phyloP scores from a whole-genome alignment of 2,329 filamentous ascomycete genomes.

The Iodosphaeria phyllophila region DNA sequence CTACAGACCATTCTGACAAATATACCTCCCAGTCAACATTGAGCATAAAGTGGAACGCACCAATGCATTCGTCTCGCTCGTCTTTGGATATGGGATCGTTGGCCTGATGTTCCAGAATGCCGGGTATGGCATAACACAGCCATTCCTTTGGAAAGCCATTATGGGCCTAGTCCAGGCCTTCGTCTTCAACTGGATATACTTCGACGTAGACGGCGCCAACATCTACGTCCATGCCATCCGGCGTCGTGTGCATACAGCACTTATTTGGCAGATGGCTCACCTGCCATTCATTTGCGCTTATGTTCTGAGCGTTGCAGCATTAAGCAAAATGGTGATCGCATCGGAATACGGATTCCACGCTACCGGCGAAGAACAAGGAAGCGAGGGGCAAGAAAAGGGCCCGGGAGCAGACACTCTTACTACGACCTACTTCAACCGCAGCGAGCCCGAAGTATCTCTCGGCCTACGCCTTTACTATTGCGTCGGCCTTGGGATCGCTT shows the following conservation, averaged over 20 bases:
- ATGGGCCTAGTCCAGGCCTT: slow-evolving; percentile 38
- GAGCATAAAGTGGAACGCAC: slow-evolving; percentile 47
- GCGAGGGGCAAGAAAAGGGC: no score
- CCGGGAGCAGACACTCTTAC: slow-evolving; percentile 28
- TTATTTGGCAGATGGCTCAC: slow-evolving; percentile 36
- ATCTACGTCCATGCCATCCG: slow-evolving; percentile 42
- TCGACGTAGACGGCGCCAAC: slow-evolving; percentile 39
- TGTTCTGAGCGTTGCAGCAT: slow-evolving; percentile 36
- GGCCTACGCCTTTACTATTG: slow-evolving; percentile 47
- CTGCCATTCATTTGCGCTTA: slow-evolving; percentile 45
- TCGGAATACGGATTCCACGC: slow-evolving; percentile 35
- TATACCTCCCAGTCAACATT: slow-evolving; percentile 43
- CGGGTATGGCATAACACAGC: slow-evolving; percentile 32
- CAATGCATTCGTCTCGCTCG: slow-evolving; percentile 43
- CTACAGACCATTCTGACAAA: no score
- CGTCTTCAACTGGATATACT: slow-evolving; percentile 43
- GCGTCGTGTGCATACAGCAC: slow-evolving; percentile 25
- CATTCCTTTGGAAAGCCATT: slow-evolving; percentile 43
- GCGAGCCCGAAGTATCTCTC: slow-evolving; percentile 26
- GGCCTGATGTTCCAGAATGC: slow-evolving; percentile 40
- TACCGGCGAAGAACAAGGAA: no score
- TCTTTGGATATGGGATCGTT: slow-evolving; percentile 46
- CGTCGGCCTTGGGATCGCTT: slow-evolving; percentile 35
- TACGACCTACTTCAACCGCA: slow-evolving; percentile 27
- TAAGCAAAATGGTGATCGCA: slow-evolving; percentile 38